Evolutionary conservation across 805 yeast genomes (phyloP).

Genomic region (Hanseniaspora vineae): DNA sequence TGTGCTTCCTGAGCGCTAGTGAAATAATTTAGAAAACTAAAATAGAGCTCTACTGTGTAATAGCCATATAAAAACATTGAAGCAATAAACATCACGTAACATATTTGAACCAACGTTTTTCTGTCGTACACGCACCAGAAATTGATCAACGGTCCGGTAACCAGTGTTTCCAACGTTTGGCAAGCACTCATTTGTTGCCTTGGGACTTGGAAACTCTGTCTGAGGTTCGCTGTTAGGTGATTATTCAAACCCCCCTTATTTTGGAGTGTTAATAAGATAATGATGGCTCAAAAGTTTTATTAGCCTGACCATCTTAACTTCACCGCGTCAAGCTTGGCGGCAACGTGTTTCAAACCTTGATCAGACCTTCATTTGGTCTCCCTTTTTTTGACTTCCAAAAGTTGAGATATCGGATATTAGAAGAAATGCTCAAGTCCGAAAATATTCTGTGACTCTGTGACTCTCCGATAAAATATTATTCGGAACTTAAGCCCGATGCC

Average conservation of each 20-base stretch:
- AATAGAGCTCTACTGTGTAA: neutral
- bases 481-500: no score
- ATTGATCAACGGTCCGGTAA: neutral
- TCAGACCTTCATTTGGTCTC: no score
- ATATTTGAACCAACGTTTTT: neutral
- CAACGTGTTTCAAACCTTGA: no score
- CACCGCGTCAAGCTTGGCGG: no score
- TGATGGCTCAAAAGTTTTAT: no score
- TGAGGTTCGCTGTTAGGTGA: no score
- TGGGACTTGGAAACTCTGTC: neutral
- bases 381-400: no score
- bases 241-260: neutral
- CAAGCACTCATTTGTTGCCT: neutral
- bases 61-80: neutral
- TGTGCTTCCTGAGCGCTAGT: neutral
- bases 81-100: neutral
- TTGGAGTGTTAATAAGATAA: neutral
- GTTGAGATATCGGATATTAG: no score
- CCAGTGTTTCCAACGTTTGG: neutral
- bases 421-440: no score
- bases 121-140: neutral
- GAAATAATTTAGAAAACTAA: neutral
- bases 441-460: no score
- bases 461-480: no score
- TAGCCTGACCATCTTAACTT: no score